Conservation (phyloP, 2,329 filamentous ascomycete species). For the Penicillium sp. region DNA sequence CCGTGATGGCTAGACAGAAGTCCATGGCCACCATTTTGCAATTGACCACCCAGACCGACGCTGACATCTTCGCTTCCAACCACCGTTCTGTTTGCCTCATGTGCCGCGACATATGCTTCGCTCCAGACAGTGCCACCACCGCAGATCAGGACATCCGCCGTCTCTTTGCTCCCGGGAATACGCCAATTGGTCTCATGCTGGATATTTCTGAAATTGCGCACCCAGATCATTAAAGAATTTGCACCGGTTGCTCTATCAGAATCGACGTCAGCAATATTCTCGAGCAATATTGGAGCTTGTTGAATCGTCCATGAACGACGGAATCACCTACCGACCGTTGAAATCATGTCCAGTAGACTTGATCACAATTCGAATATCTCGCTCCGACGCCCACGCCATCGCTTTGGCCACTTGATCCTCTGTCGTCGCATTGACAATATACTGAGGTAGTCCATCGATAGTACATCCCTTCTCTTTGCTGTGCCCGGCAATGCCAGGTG, state of each 20-base stretch:
- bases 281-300: not conserved
- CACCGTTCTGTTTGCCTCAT: constrained; percentile 29
- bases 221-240: constrained; percentile 45
- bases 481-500: constrained; percentile 23
- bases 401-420: constrained; percentile 27
- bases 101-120: constrained; percentile 2
- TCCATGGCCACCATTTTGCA: constrained; percentile 29
- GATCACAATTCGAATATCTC: constrained; percentile 24
- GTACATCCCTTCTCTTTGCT: constrained; percentile 22
- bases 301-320: not conserved
- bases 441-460: constrained; percentile 28
- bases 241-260: constrained; percentile 36
- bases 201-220: constrained; percentile 40
- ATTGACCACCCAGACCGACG: constrained; percentile 43
- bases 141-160: constrained; percentile 11
- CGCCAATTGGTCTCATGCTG: constrained; percentile 18
- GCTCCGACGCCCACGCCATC: constrained; percentile 22
- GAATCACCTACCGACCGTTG: constrained; percentile 17
- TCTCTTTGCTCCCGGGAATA: constrained; percentile 8
- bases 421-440: constrained; percentile 31
- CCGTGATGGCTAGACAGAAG: constrained; percentile 22
- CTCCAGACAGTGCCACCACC: constrained; percentile 20
- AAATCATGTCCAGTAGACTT: constrained; percentile 25
- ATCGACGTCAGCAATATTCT: not conserved
- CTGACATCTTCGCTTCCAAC: constrained; percentile 52